Base-by-base conservation (phyloP, 257 asterid species). In the Verbascum thapsus region DNA sequence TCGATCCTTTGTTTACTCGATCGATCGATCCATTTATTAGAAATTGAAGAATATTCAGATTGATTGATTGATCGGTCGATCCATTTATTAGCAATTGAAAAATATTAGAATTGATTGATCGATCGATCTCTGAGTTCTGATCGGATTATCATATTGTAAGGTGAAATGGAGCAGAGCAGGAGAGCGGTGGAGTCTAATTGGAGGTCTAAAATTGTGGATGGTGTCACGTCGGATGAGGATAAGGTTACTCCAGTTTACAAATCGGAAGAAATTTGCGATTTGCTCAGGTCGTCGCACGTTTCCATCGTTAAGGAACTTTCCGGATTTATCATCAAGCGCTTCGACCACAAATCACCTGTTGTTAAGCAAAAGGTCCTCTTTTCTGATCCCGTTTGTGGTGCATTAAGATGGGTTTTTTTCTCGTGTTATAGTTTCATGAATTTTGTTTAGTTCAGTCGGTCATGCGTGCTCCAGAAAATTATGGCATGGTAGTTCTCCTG, bases 141-240 rank as follows among this genome's bases (percentile, higher is more conserved):
- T n/a, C n/a, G 74, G 19, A 18, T 23, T 15, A 9, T 5, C 44
- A 40, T 52, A 37, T 6, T 6, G 41, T 61, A 50, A 0, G 56
- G 76, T 57, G 47, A 61, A 43, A 91, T 94, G 99, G 97, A 94
- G 73, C 92, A 86, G 78, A 90, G 99, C 84, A 83, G 96, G 87
- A 74, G 96, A 73, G 99, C 97, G 48, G 99, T 94, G 67, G 99
- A 94, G 78, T 89, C 99, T 12, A 89, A 92, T 71, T 87, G 99
- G 99, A 77, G 99, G 81, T 87, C 95, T 52, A 76, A 78, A 70
- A 74, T 85, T 88, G 72, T 92, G 58, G 99, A 92, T 41, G 95
- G 72, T 19, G 96, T 90, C 32, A 92, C 99, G 61, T 81, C 94
- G 52, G 96, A 92, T 47, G 97, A 92, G 88, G 96, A 92, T 65